phyloP scores from a whole-genome alignment of 176 grass and related monocot species.

The Carex pumila region DNA sequence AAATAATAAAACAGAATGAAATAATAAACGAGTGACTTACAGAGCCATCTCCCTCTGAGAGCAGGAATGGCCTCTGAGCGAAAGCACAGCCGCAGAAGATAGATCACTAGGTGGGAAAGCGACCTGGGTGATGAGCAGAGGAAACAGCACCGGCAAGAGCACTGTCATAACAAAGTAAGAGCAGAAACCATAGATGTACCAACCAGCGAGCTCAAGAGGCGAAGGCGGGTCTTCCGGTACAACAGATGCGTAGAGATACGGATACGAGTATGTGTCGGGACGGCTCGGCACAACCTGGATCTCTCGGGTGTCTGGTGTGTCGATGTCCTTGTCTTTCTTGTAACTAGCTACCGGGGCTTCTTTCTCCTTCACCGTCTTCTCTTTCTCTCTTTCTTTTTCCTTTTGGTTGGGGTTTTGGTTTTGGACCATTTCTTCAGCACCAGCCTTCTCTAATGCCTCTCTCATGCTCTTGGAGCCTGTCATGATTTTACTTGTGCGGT shows the following conservation, averaged over 20 bases:
- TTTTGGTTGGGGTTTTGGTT: not conserved
- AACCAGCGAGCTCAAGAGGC: constrained; percentile 55
- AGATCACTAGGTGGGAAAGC: constrained; percentile 54
- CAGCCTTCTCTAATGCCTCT: constrained; percentile 72
- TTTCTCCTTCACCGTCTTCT: constrained; percentile 13
- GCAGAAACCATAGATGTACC: constrained; percentile 82
- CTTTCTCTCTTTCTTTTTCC: constrained; percentile 3
- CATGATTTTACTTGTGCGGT: not conserved
- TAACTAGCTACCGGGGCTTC: not conserved
- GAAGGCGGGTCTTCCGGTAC: constrained; percentile 61
- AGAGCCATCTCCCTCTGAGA: constrained; percentile 67
- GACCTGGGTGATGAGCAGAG: constrained; percentile 70
- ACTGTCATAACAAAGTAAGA: constrained; percentile 84
- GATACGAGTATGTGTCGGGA: constrained; percentile 33
- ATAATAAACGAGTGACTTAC: constrained; percentile 30
- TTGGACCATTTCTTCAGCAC: constrained; percentile 23
- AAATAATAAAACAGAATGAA: not conserved
- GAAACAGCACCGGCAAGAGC: constrained; percentile 78
- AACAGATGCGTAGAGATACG: constrained; percentile 29
- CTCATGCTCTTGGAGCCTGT: constrained; percentile 62
- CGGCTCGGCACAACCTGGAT: constrained; percentile 66
- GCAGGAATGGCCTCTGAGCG: constrained; percentile 44
- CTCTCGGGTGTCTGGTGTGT: constrained; percentile 49
- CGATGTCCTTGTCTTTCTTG: not conserved
- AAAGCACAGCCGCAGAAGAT: constrained; percentile 27